Evolutionary conservation across 192 early-diverging fungal species (phyloP).

Genomic region (Radiomyces spectabilis): DNA sequence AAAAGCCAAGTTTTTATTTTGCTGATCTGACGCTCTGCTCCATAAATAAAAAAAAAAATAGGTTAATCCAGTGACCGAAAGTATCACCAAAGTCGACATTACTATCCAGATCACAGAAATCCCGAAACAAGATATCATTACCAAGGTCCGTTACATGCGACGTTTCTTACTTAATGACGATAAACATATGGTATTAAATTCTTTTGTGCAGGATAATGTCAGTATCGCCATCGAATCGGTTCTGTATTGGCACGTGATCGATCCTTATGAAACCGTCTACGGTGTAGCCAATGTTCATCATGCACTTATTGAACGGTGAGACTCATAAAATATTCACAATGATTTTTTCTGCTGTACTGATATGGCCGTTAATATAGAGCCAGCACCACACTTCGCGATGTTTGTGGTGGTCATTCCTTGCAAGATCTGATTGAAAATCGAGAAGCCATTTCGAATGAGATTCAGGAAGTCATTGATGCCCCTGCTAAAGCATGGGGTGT

Average conservation of each 20-base stretch:
- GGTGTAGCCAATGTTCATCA: constrained; percentile 65
- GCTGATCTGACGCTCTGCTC: too few species aligned
- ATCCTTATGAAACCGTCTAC: constrained; percentile 74
- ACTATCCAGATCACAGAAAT: constrained; percentile 60
- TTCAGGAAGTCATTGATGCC: constrained; percentile 75
- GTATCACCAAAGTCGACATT: constrained; percentile 40
- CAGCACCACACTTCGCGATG: constrained; percentile 79
- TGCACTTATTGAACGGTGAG: constrained; percentile 77
- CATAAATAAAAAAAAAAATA: neutral
- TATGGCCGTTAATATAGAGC: constrained; percentile 49
- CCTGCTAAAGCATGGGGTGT: constrained; percentile 79
- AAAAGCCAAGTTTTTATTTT: too few species aligned
- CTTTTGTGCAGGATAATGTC: constrained; percentile 65
- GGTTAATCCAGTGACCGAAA: constrained; percentile 40
- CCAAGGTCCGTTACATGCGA: constrained; percentile 50
- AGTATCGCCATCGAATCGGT: constrained; percentile 79
- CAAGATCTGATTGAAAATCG: constrained; percentile 89
- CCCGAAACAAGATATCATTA: constrained; percentile 68
- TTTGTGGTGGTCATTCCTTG: constrained; percentile 69
- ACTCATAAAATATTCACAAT: too few species aligned
- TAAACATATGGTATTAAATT: neutral
- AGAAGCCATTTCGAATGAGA: constrained; percentile 75
- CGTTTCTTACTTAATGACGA: neutral
- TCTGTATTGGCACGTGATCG: constrained; percentile 76
- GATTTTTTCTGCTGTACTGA: too few species aligned